phyloP scores from a whole-genome alignment of 2,329 filamentous ascomycete species.

The Diaporthe helianthi region DNA sequence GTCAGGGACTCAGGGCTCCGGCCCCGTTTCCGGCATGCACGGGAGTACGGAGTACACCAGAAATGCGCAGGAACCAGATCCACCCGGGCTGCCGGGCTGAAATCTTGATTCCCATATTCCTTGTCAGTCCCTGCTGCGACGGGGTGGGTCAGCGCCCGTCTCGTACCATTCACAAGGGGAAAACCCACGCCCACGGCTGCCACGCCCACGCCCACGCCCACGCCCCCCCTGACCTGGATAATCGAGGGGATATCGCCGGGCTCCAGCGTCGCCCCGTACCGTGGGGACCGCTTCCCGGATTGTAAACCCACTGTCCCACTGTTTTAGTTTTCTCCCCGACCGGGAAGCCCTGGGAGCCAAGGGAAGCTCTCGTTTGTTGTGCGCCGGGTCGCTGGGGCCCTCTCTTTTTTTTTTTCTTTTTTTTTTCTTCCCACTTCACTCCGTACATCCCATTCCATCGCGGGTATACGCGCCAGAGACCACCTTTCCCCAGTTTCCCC shows the following conservation, averaged over 20 bases:
- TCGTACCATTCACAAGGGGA: neutral
- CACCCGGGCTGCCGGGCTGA: conserved; percentile 26
- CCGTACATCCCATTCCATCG: conserved; percentile 14
- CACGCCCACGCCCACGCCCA: neutral
- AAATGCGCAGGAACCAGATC: conserved; percentile 22
- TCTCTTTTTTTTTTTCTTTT: neutral
- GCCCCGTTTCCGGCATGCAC: conserved; percentile 24
- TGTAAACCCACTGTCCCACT: conserved; percentile 23
- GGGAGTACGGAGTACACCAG: too few relatives aligned
- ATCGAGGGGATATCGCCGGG: neutral
- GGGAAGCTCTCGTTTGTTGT: neutral
- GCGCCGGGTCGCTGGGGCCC: neutral
- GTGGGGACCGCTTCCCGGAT: conserved; percentile 13
- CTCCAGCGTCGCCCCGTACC: conserved; percentile 19
- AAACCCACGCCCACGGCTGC: neutral
- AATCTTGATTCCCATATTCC: conserved; percentile 16
- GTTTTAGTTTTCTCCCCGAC: conserved; percentile 9
- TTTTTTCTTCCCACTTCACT: too few relatives aligned
- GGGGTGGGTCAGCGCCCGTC: conserved; percentile 7
- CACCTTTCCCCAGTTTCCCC: conserved; percentile 26
- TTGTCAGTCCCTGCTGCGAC: conserved; percentile 21
- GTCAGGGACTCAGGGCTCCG: conserved; percentile 9
- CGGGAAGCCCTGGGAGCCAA: conserved; percentile 6
- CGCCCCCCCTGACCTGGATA: neutral
- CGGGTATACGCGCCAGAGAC: conserved; percentile 26